phyloP scores from a whole-genome alignment of 1,284 basidiomycete species.

The Cystobasidium sp. region DNA sequence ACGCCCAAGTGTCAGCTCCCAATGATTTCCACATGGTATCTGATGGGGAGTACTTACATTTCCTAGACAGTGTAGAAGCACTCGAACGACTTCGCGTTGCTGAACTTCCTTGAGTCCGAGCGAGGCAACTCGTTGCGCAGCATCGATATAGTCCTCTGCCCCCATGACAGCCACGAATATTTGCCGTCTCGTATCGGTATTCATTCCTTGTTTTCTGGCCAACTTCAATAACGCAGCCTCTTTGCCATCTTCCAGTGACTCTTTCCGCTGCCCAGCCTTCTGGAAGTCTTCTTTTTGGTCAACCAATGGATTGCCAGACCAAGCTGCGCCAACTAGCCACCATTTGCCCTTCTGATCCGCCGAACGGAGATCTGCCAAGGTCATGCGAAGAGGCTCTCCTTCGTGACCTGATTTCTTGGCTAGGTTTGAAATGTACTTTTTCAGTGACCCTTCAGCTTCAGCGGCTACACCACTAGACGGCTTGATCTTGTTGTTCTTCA shows the following conservation, averaged over 20 bases:
- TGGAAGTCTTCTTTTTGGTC: constrained; percentile 61
- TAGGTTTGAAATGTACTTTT: constrained; percentile 76
- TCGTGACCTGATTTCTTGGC: constrained; percentile 75
- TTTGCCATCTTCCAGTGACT: constrained; percentile 51
- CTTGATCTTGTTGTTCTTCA: constrained; percentile 88
- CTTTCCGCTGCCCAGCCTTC: constrained; percentile 39
- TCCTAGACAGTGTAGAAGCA: constrained; percentile 89
- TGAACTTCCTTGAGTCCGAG: constrained; percentile 86
- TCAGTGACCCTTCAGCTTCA: constrained; percentile 77
- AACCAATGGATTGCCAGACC: constrained; percentile 86
- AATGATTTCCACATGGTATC: background rate
- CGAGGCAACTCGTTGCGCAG: constrained; percentile 80
- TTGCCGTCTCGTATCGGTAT: constrained; percentile 87
- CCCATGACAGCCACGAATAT: constrained; percentile 95
- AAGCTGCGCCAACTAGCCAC: constrained; percentile 98
- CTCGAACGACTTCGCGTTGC: constrained; percentile 90
- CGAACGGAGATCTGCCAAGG: constrained; percentile 79
- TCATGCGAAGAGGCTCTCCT: constrained; percentile 81
- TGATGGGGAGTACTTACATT: constrained; percentile 67
- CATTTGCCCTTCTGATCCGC: constrained; percentile 91
- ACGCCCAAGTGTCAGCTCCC: constrained; percentile 12
- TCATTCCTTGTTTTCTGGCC: constrained; percentile 95
- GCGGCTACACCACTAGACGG: constrained; percentile 63
- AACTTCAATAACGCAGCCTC: constrained; percentile 71
- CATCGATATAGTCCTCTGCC: constrained; percentile 91